These are phyloP conservation scores for Asterophora lycoperdoides DNA, from an alignment of 768 basidiomycete species.

Conservation along the genomic window DNA sequence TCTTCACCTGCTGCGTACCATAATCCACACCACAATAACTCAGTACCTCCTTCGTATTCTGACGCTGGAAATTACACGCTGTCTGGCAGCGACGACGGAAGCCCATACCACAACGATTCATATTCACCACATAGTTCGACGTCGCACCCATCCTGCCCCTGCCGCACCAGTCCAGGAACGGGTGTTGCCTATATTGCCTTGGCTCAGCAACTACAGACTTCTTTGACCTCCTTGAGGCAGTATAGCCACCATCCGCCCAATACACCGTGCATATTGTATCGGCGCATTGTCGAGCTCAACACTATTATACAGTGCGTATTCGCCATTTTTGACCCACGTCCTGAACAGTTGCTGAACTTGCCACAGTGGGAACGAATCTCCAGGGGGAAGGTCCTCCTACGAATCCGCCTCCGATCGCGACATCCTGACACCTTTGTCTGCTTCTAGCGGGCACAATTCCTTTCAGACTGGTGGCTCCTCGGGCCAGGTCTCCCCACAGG, in stretches of 20 bases:
- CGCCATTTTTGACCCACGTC: constrained; percentile 7
- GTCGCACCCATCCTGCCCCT: constrained; percentile 49
- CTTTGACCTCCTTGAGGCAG: constrained; percentile 54
- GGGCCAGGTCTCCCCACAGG: constrained; percentile 48
- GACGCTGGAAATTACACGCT: constrained; percentile 34
- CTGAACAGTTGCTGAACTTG: constrained; percentile 1
- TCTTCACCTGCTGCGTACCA: constrained; percentile 26
- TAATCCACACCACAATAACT: constrained; percentile 18
- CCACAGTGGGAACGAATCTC: constrained; percentile 46
- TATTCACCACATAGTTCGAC: constrained; percentile 29
- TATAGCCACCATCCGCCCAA: constrained; percentile 55
- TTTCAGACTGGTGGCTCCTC: constrained; percentile 40
- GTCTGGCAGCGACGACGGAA: constrained; percentile 37
- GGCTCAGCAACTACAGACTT: constrained; percentile 58
- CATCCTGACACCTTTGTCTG: constrained; percentile 49
- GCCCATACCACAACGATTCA: constrained; percentile 30
- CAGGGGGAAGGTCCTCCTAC: constrained; percentile 45
- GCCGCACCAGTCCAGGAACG: constrained; percentile 58
- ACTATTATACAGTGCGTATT: constrained; percentile 62
- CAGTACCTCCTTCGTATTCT: constrained; percentile 34
- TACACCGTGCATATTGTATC: constrained; percentile 50
- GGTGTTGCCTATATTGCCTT: constrained; percentile 58
- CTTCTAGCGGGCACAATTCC: constrained; percentile 44
- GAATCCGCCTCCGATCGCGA: constrained; percentile 66
- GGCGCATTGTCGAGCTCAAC: constrained; percentile 57